Base-by-base conservation (phyloP, 2,329 filamentous ascomycete genomes). In the Talaromyces sp. region DNA sequence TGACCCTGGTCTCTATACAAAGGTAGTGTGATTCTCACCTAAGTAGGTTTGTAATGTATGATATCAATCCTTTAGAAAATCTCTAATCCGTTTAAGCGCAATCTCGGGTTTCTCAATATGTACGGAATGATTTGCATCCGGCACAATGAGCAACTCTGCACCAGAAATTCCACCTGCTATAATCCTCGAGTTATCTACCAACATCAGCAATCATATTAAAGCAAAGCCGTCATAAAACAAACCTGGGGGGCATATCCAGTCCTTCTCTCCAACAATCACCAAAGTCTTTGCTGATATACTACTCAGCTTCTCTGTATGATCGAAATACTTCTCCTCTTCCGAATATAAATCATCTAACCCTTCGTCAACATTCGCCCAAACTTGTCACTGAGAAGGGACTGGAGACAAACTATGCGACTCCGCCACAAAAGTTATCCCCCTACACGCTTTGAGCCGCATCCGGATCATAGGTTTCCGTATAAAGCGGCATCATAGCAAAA, bases 41-140 rank as follows among this genome's bases (percentile, higher is more conserved):
- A 36, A 36, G 34, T 13, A 36, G 11, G 34, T 36, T 36, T 15
- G 34, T 15, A 36, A 15, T 36, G 34, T 36, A 36, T 36, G 34
- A 36, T 36, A 36, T 36, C 34, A 36, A 40, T 40, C 17, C 15
- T n/a, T 40, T 40, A 53, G 13, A 51, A 51, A 51, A 7, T 29
- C 47, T 17, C 8, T 29, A 17, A 51, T 51, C 25, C 47, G 47
- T 5, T 17, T 10, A 25, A 51, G 47, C 47, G 29, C 47, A 29
- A 29, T 51, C 13, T 51, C 47, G 29, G 47, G 47, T 25, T 51
- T 51, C 47, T 51, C 47, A 51, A 51, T 51, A 51, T 38, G 53
- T 31, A 58, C 53, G 22, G 53, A 38, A 38, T 58, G 29, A 22
- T 58, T 38, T 8, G 47, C 47, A 27, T 29, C 47, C 6, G 47